Evolutionary conservation across 495 filamentous ascomycete genomes (phyloP), one percentile per base, ranked within the genome.

Genomic region (Penicillium nucicola): DNA sequence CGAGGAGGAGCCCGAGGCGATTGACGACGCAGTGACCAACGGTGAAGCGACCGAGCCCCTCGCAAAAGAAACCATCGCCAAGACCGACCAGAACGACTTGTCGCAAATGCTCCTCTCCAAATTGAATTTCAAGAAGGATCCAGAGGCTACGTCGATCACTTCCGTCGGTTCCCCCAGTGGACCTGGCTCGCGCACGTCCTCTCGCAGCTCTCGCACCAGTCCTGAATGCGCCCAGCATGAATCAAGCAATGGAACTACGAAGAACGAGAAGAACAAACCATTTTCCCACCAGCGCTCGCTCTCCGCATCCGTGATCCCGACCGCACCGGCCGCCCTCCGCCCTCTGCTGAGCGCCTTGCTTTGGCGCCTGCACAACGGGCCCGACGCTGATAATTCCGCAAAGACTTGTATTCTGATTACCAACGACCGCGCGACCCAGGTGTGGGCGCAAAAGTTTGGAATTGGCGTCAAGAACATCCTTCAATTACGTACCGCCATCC

Each of bases 261-360:
- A 68, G 50, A 62, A 55, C 39, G 30, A 17, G 28, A 68, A 64
- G 38, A 20, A 35, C 22, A 66, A 64, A 31, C 25, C 19, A 4
- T 36, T 42, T 12, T 66, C 65, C 12, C 74, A 77, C 37, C 65
- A 64, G 38, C 74, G 71, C 20, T 68, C 65, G 14, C 54, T 55
- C 13, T 77, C 71, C 5, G 66, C 56, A 8, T 62, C 72, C 22
- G 58, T 56, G 13, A 68, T 72, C 42, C 62, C 71, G 6, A 61
- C 65, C 18, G 73, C 72, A 10, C 77, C 79, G 28, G 36, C 53
- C n/a, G 50, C 58, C 13, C 62, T 84, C 10, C 77, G 77, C 36
- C 79, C 83, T 8, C 63, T 87, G 37, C 76, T 87, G 58, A 85
- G 81, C 60, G 79, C 80, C 23, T 70, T 82, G 14, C 67, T 87